A percentile compares a stretch with the other conserved stretches of the same genome.
These are phyloP conservation scores for Pythium apleroticum DNA, from an alignment of 352 stramenopile genomes.

Conservation along the genomic window DNA sequence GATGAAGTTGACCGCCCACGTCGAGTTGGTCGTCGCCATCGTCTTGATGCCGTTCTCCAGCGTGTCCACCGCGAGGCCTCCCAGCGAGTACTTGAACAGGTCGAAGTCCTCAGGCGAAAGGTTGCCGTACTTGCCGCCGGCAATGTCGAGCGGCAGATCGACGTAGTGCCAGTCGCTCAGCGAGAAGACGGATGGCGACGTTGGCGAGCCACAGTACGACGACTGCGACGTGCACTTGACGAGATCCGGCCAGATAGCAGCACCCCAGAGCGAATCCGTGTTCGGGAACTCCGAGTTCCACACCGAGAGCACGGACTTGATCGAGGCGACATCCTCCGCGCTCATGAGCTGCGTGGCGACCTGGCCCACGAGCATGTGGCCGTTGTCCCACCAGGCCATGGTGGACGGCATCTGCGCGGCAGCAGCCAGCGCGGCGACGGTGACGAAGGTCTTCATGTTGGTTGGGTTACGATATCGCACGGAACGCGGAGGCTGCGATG, in stretches of 20 bases:
- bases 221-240: slow-evolving; percentile 34
- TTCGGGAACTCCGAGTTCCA: slow-evolving; percentile 35
- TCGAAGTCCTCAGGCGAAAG: slow-evolving; percentile 37
- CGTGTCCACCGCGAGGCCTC: slow-evolving; percentile 47
- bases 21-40: slow-evolving; percentile 60
- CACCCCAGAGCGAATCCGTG: slow-evolving; percentile 31
- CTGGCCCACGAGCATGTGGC: slow-evolving; percentile 37
- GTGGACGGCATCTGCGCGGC: slow-evolving; percentile 16
- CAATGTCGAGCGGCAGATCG: slow-evolving; percentile 56
- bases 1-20: slow-evolving; percentile 57
- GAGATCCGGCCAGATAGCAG: slow-evolving; percentile 38
- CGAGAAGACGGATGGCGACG: slow-evolving; percentile 41
- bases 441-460: slow-evolving; percentile 23
- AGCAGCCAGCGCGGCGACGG: slow-evolving; percentile 15
- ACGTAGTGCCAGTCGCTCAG: slow-evolving; percentile 76
- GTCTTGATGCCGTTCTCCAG: slow-evolving; percentile 32
- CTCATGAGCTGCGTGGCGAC: slow-evolving; percentile 34
- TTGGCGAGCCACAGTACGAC: slow-evolving; percentile 15
- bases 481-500: slow-evolving; percentile 3
- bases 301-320: slow-evolving; percentile 27
- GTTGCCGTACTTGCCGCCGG: slow-evolving; percentile 37
- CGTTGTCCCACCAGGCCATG: slow-evolving; percentile 37
- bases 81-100: slow-evolving; percentile 54
- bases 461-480: neutral
- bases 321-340: slow-evolving; percentile 22